Conservation (phyloP, 2,329 filamentous ascomycete genomes). For the Colletotrichum scovillei region DNA sequence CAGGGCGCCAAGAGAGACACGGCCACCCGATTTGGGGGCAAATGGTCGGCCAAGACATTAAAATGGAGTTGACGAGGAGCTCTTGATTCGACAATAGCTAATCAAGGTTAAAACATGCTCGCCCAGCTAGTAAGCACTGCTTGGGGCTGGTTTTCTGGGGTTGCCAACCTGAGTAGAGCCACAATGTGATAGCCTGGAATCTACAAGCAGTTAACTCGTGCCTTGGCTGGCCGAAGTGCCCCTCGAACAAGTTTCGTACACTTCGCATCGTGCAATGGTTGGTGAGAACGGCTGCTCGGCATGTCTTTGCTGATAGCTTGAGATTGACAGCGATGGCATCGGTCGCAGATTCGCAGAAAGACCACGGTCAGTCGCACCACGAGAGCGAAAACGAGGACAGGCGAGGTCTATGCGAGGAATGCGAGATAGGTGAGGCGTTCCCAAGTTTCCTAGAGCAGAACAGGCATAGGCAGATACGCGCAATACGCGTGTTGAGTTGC, state of each 20-base stretch:
- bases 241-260: background rate
- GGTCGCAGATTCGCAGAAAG: background rate
- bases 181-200: background rate
- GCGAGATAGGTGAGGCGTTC: constrained; percentile 1
- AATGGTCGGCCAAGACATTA: constrained; percentile 14
- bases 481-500: constrained; percentile 15
- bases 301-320: background rate
- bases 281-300: background rate
- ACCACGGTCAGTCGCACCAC: background rate
- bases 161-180: background rate
- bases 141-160: background rate
- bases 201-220: background rate
- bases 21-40: constrained; percentile 9
- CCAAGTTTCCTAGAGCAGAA: background rate
- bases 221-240: no score
- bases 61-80: background rate
- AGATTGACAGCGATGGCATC: background rate
- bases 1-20: constrained; percentile 24
- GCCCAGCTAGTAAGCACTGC: constrained; percentile 1
- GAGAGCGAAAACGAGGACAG: constrained; percentile 3
- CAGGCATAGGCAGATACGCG: background rate
- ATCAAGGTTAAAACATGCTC: constrained; percentile 12
- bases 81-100: constrained; percentile 5
- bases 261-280: background rate
- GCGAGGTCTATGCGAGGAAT: constrained; percentile 3